Percentiles rank a stretch among this genome's conserved stretches.
phyloP scores from a whole-genome alignment of 1,284 basidiomycete genomes.

The Leccinum solheimii region DNA sequence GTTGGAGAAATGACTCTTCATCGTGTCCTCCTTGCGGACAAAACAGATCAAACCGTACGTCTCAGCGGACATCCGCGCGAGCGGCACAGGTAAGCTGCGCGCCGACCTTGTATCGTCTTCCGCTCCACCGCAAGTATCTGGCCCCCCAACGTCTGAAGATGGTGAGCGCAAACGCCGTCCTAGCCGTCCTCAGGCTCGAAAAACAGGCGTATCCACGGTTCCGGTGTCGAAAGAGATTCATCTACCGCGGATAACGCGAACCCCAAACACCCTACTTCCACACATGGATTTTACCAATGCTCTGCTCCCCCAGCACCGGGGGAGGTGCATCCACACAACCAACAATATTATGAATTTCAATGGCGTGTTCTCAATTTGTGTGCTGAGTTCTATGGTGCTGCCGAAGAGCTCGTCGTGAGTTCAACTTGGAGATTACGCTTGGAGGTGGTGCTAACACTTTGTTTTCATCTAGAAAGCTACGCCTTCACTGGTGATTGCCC shows the following conservation, averaged over 20 bases:
- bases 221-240: slow-evolving; percentile 33
- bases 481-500: slow-evolving; percentile 68
- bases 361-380: slow-evolving; percentile 80
- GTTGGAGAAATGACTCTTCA: slow-evolving; percentile 1
- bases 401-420: slow-evolving; percentile 78
- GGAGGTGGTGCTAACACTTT: slow-evolving; percentile 9
- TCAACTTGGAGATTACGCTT: slow-evolving; percentile 11
- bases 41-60: slow-evolving; percentile 27
- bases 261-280: slow-evolving; percentile 20
- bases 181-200: slow-evolving; percentile 76
- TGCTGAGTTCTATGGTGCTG: slow-evolving; percentile 79
- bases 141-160: slow-evolving; percentile 27
- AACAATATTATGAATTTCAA: slow-evolving; percentile 80
- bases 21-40: background rate
- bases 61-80: slow-evolving; percentile 18
- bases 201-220: slow-evolving; percentile 53
- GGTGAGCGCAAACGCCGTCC: slow-evolving; percentile 59
- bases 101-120: slow-evolving; percentile 17
- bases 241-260: slow-evolving; percentile 17
- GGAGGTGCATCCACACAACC: slow-evolving; percentile 64
- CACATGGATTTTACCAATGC: slow-evolving; percentile 34
- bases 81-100: slow-evolving; percentile 22
- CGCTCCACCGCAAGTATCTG: slow-evolving; percentile 19
- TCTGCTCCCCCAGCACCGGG: slow-evolving; percentile 31
- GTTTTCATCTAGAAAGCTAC: slow-evolving; percentile 59